Base-by-base conservation (phyloP, 805 yeast genomes). In the Saccharomycopsis malanga region DNA sequence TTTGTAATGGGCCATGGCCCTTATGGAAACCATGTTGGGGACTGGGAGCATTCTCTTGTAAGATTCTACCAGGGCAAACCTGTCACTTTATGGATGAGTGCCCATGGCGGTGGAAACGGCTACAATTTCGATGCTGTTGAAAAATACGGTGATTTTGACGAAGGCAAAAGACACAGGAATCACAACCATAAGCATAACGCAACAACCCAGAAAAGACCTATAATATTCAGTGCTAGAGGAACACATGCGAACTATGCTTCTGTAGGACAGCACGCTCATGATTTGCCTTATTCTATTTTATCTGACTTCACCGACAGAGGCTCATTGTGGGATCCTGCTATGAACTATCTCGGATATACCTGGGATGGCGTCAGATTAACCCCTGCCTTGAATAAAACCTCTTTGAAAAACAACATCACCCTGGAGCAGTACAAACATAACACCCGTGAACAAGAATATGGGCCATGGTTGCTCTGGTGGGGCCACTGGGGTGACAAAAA, bases 1-100 rank as follows among this genome's bases (percentile, higher is more conserved):
- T 91, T 81, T 65, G 97, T 91, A 7, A 88, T 91, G 97, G 98
- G 98, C 2, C 75, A 77, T 32, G 98, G 98, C 0, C 98, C 98
- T 0, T 93, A 83, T 69, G 98, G 98, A 0, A 85, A 91, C 61
- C 98, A 91, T 60, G 79, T 93, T 29, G 98, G 98, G 4, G 98
- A 91, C 67, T 91, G 98, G 98, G 98, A 91, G 57, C 98, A 91
- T 62, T 79, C 94, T 1, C 66, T 91, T 30, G 91, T 88, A 12
- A 70, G 98, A 22, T 91, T 87, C 60, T 77, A 80, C 57, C 73
- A 82, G 2, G 95, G 96, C 1, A 66, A 71, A 49, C 98, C 98
- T 0, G 71, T 80, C 10, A 75, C 83, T 45, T 78, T 89, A 18
- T 91, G 98, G 98, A 84, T 93, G 94, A 82, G 94, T 24, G 98